Base-by-base conservation (phyloP, 2,329 filamentous ascomycete species). In the Xylariaceae sp. region DNA sequence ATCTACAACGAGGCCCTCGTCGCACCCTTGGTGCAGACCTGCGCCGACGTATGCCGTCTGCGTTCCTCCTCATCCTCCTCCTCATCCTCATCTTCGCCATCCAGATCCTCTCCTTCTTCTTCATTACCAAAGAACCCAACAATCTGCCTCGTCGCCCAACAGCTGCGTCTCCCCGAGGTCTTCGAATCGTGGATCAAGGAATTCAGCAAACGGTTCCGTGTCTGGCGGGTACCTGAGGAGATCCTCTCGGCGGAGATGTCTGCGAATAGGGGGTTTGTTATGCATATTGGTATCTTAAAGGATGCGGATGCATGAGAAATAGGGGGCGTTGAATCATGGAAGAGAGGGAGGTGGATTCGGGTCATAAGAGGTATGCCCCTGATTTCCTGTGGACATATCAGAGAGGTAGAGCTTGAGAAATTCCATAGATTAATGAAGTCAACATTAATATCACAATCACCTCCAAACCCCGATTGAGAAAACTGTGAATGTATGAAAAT, bases 1-100 rank as follows among this genome's bases (percentile, higher is more conserved):
- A 88, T 99, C 66, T 99, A 95, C 78, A 99, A 97, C 74, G 90
- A 96, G 65, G 84, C 88, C 2, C 82, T 97, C 2, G 84, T 97
- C 23, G 77, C 83, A 49, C 91, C 92, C 0, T 83, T 97, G 53
- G 89, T 94, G n/a, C 83, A 87, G 67, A 89, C 90, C 0, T 96
- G 90, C 71, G 84, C 79, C 4, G 89, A 95, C 63, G 80, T 86
- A 23, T 96, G 91, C 73, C 76, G 76, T 8, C 73, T 93, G 13
- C 78, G 23, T 30, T 30, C 23, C 23, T 30, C 23, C 4, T 30
- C 23, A 6, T 30, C 23, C 1, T 30, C 23, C 4, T 30, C 23
- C 5, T 17, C 17, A 17, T 23, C 23, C 5, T 5, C 23, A 4
- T 4, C 23, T 23, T 23, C 23, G 1, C 23, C 23, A 23, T 23